Conservation (phyloP, 1,284 basidiomycete species). For the Mrakiaceae sp. region DNA sequence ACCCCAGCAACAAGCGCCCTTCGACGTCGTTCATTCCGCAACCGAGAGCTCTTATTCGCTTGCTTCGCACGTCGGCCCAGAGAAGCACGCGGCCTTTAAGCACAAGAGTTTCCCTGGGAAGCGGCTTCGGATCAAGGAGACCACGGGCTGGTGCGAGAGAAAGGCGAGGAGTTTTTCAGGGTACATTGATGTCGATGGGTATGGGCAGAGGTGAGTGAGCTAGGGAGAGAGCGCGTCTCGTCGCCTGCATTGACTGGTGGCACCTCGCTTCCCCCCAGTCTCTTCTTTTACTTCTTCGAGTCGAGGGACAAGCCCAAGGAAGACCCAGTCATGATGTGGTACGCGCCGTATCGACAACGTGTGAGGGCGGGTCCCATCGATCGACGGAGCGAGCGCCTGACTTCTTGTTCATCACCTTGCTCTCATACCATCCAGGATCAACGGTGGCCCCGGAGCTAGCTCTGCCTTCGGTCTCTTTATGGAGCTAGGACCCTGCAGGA, state of each 20-base stretch:
- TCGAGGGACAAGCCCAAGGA: constrained; percentile 53
- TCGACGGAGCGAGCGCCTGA: not conserved
- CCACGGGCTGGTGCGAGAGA: constrained; percentile 36
- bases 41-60: not conserved
- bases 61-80: not conserved
- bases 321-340: constrained; percentile 35
- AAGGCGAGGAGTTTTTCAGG: constrained; percentile 21
- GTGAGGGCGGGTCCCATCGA: not conserved
- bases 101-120: constrained; percentile 23
- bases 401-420: not conserved
- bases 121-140: constrained; percentile 33
- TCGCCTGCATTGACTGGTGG: no score
- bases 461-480: constrained; percentile 40
- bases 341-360: not conserved
- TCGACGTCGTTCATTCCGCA: not conserved
- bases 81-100: constrained; percentile 1
- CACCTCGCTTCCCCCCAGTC: constrained; percentile 29
- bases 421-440: constrained; percentile 27
- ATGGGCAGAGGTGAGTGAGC: constrained; percentile 38
- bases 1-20: not conserved
- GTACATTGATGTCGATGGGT: constrained; percentile 37
- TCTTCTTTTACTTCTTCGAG: constrained; percentile 81
- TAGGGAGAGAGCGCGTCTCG: no score
- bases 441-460: constrained; percentile 37
- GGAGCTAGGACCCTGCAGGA: constrained; percentile 33